Conservation (phyloP, 805 yeast genomes). For the Lipomyces sp. region DNA sequence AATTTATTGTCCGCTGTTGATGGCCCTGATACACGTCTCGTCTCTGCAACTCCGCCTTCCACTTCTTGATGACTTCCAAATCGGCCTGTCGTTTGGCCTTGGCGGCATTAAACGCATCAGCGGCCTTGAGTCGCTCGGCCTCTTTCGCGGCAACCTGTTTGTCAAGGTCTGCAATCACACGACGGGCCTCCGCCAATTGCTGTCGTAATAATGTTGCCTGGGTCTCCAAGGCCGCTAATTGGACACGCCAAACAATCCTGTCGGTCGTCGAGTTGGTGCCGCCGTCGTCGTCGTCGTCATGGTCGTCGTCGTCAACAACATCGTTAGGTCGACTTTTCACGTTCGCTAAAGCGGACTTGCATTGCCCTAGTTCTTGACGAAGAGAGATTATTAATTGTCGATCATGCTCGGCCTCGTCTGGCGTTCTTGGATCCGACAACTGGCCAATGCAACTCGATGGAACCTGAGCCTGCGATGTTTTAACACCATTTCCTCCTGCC, state of each 20-base stretch:
- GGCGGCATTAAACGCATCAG: background rate
- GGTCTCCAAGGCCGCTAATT: slow-evolving; percentile 2
- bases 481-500: background rate
- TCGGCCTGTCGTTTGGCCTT: slow-evolving; percentile 11
- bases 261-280: background rate
- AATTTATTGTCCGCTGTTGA: background rate
- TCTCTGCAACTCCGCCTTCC: slow-evolving; percentile 12
- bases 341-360: background rate
- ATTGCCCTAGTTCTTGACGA: slow-evolving; percentile 13
- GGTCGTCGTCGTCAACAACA: background rate
- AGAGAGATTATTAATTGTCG: slow-evolving; percentile 1
- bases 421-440: background rate
- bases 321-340: background rate
- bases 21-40: background rate
- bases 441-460: background rate
- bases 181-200: background rate
- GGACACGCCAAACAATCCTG: background rate
- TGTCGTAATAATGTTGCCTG: background rate
- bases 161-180: background rate
- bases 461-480: background rate
- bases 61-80: slow-evolving; percentile 4
- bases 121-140: background rate
- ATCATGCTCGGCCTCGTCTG: slow-evolving; percentile 14
- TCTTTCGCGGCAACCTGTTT: background rate
- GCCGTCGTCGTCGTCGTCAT: background rate